Evolutionary conservation across 768 basidiomycete species (phyloP).

Genomic region (Auricularia heimuer): DNA sequence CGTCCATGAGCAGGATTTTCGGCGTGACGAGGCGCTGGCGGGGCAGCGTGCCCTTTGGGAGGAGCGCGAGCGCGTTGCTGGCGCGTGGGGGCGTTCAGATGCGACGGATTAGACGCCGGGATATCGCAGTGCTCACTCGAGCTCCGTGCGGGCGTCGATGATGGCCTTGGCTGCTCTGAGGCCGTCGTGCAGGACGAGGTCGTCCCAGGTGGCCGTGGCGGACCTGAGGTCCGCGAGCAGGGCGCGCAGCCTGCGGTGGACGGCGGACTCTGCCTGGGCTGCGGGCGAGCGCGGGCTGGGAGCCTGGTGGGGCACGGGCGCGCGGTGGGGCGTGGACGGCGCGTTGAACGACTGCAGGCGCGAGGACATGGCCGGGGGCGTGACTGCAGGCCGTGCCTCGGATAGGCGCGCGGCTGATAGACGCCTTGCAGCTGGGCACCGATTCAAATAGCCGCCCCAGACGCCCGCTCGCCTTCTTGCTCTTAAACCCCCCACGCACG

Average conservation of each 20-base stretch:
- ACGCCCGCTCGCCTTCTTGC: not conserved
- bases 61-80: conserved; percentile 50
- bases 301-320: conserved; percentile 45
- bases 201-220: conserved; percentile 69
- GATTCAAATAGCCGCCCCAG: not conserved
- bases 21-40: conserved; percentile 50
- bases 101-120: not conserved
- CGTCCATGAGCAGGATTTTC: conserved; percentile 60
- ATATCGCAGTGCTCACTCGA: conserved; percentile 38
- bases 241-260: conserved; percentile 67
- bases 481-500: not conserved
- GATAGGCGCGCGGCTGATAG: not conserved
- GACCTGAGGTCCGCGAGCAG: conserved; percentile 57
- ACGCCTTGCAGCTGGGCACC: not conserved
- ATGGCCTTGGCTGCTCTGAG: conserved; percentile 62
- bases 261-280: conserved; percentile 49
- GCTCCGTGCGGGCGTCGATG: conserved; percentile 70
- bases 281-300: conserved; percentile 32
- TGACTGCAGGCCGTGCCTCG: not conserved
- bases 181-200: conserved; percentile 71
- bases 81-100: not conserved
- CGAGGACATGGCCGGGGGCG: conserved; percentile 28
- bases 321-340: conserved; percentile 64
- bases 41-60: conserved; percentile 45
- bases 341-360: conserved; percentile 72